Percentiles rank a stretch among this genome's conserved stretches.
Evolutionary conservation across 139 green algal species (phyloP).

Genomic region (Eudorina sp.): DNA sequence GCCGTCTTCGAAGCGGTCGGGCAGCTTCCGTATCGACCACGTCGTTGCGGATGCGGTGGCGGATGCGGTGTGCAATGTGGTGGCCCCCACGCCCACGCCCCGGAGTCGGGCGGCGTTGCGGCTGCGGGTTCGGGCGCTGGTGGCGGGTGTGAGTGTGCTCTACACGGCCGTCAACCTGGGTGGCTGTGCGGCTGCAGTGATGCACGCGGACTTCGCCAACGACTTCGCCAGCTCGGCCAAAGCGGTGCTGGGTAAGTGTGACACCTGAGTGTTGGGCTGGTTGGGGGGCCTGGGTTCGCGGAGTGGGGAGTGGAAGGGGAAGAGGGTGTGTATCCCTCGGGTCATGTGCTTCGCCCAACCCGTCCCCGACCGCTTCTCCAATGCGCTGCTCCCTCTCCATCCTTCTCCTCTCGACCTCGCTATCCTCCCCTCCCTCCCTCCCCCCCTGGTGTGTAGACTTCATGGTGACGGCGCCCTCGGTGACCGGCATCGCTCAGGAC

Average conservation of each 20-base stretch:
- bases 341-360: no score
- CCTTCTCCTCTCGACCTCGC: neutral
- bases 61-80: neutral
- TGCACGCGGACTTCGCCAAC: slow-evolving; percentile 1
- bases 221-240: neutral
- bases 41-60: neutral
- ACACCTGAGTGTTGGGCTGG: no score
- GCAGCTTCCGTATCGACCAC: neutral
- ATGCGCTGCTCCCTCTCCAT: no score
- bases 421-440: neutral
- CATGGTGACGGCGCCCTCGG: neutral
- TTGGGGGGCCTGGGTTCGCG: no score
- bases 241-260: slow-evolving; percentile 23
- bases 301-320: no score
- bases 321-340: no score
- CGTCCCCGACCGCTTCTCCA: no score
- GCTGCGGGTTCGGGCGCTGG: neutral
- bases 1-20: no score
- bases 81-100: neutral
- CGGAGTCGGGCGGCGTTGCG: neutral
- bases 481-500: neutral
- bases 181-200: neutral
- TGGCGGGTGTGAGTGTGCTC: neutral
- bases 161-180: slow-evolving; percentile 1
- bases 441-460: neutral